Percentiles rank a stretch among this genome's conserved stretches.
phyloP scores from a whole-genome alignment of 495 filamentous ascomycete genomes.

The Ramalina intermedia region DNA sequence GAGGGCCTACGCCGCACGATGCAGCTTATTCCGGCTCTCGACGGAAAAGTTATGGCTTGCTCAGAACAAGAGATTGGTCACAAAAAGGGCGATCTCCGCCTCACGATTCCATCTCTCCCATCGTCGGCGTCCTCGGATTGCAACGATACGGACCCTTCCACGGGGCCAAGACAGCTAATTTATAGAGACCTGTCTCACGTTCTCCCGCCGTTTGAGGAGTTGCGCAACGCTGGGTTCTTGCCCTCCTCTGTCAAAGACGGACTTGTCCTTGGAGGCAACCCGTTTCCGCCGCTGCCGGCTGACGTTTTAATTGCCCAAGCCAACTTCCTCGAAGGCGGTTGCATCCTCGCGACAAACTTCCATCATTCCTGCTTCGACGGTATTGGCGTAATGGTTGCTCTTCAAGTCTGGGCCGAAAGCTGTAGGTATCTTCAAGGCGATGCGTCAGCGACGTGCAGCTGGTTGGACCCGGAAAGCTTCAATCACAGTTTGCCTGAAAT shows the following conservation, averaged over 20 bases:
- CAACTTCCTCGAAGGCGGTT: conserved; percentile 24
- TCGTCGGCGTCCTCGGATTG: not conserved
- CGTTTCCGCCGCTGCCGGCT: conserved; percentile 18
- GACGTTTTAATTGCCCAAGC: conserved; percentile 21
- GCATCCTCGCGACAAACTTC: conserved; percentile 17
- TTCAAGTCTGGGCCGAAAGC: conserved; percentile 22
- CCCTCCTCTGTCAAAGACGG: conserved; percentile 16
- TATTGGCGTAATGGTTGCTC: conserved; percentile 17
- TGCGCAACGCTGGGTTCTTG: conserved; percentile 14
- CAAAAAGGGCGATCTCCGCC: conserved; percentile 14
- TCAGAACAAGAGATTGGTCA: conserved; percentile 21
- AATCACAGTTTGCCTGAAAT: conserved; percentile 22
- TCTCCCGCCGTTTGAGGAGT: conserved; percentile 18
- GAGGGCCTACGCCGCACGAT: conserved; percentile 19
- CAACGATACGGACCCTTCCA: too few species aligned
- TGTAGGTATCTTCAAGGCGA: conserved; percentile 23
- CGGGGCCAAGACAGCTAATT: too few species aligned
- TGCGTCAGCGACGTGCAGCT: conserved; percentile 17
- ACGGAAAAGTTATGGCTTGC: conserved; percentile 17
- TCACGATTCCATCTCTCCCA: conserved; percentile 13
- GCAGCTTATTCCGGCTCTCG: conserved; percentile 18
- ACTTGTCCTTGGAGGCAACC: conserved; percentile 11
- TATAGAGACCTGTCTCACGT: conserved; percentile 9
- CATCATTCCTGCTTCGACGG: conserved; percentile 20
- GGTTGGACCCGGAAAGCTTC: conserved; percentile 21